A percentile compares a stretch with the other conserved stretches of the same genome.
phyloP scores from a whole-genome alignment of 352 stramenopile genomes.

The Globisporangium spiculum region DNA sequence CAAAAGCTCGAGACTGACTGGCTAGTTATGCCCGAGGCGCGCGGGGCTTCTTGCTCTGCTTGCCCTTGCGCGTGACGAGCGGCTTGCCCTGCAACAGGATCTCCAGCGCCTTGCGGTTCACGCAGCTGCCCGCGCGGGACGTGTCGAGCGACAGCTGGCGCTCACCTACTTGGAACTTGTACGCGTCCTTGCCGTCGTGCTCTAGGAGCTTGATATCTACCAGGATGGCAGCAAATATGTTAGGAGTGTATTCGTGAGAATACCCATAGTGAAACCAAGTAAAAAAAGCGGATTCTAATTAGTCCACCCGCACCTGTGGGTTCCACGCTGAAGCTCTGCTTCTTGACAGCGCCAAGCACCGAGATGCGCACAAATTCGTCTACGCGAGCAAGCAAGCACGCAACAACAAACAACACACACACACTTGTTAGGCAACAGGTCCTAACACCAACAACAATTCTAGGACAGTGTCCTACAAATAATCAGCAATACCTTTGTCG shows the following conservation, averaged over 20 bases:
- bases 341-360: conserved; percentile 39
- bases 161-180: conserved; percentile 56
- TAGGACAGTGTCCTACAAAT: not conserved
- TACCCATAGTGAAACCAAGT: not conserved
- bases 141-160: conserved; percentile 56
- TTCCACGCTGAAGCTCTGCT: conserved; percentile 43
- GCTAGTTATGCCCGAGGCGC: not conserved
- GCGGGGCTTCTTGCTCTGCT: conserved; percentile 58
- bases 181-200: conserved; percentile 51
- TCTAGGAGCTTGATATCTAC: conserved; percentile 57
- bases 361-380: conserved; percentile 59
- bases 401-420: not conserved
- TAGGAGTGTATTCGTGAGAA: conserved; percentile 5
- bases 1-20: not conserved
- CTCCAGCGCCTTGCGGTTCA: conserved; percentile 65
- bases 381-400: conserved; percentile 3
- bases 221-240: not conserved
- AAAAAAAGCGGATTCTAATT: not conserved
- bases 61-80: conserved; percentile 61
- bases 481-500: conserved; percentile 32
- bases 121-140: conserved; percentile 36
- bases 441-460: not conserved
- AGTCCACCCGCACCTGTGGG: conserved; percentile 34
- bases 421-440: not conserved
- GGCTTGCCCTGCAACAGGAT: conserved; percentile 68